Evolutionary conservation across 768 basidiomycete species (phyloP), one percentile per base, ranked within the genome.

Genomic region (Phallus indusiatus): DNA sequence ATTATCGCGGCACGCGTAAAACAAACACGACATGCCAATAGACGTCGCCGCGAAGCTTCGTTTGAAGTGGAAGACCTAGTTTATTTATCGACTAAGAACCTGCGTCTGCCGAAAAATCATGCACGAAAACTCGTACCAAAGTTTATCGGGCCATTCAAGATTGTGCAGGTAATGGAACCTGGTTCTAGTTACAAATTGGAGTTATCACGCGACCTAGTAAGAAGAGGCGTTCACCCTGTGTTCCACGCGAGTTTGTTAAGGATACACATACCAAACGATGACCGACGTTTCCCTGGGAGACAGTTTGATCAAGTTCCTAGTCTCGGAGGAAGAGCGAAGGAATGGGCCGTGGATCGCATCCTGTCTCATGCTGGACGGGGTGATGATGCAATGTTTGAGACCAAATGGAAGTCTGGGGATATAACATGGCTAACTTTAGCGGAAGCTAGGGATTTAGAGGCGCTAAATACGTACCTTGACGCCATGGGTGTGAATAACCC

Each of bases 71-170:
- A 72, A 0, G 63, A 67, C 8, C 33, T 67, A 8, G 74, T 72
- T 0, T 76, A 74, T 47, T 42, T 78, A 6, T 72, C 74, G 0
- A 75, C 72, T 0, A 59, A 71, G 36, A 74, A 77, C 56, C 60
- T 78, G 0, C 48, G 59, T 1, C 34, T 75, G 10, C 74, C 70
- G 1, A 72, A 70, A 35, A 69, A 67, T 8, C 46, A 68, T 2
- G 72, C 73, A 0, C n/a, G 62, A 3, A 77, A 76, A 52, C 62
- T 78, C 0, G 21, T 68, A 0, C 76, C 73, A 0, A 72, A 71
- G 36, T 77, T 61, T 55, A 65, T 77, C 14, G 73, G 78, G 6
- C 78, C 75, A 0, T 78, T 68, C 54, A 53, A 62, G 1, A 67
- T 77, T 0, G 1, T 66, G 0, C 33, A 63, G 16, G 63, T 61